Percentiles rank a stretch among this genome's conserved stretches.
phyloP scores from a whole-genome alignment of 139 green algal species.

The Tetradesmus obliquus region DNA sequence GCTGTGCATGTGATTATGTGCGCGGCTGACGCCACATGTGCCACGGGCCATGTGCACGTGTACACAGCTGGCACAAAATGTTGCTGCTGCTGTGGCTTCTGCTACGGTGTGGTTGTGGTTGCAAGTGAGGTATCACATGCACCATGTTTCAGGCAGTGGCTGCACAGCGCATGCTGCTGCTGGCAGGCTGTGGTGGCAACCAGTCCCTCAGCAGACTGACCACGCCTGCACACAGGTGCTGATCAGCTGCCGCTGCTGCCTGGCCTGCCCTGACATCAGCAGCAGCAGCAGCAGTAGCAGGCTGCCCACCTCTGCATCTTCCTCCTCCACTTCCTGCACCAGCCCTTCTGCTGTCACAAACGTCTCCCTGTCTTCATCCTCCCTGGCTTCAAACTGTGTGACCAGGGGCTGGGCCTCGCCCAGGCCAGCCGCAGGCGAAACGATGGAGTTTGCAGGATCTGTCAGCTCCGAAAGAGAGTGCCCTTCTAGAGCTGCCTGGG shows the following conservation, averaged over 20 bases:
- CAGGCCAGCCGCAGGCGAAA: background rate
- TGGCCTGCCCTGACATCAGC: background rate
- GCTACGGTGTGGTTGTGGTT: no score
- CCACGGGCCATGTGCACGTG: no score
- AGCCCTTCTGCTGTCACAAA: conserved; percentile 68
- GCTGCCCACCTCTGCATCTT: conserved; percentile 61
- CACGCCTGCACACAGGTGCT: background rate
- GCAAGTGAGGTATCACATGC: no score
- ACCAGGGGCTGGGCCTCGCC: background rate
- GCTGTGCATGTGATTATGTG: no score
- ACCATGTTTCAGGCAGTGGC: no score
- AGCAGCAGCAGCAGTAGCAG: background rate
- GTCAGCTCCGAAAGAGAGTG: conserved; percentile 1
- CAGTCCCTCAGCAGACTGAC: background rate
- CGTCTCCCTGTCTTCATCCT: conserved; percentile 54
- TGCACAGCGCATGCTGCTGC: no score
- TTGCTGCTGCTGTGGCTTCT: no score
- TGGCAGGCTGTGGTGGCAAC: no score
- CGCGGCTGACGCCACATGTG: no score
- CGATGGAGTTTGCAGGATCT: conserved; percentile 27
- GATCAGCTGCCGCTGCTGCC: background rate
- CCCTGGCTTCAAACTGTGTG: conserved; percentile 35
- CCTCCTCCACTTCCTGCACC: conserved; percentile 70
- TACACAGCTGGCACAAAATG: no score
- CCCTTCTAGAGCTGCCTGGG: background rate